These are phyloP conservation scores for Paracoccidioides lutzii DNA, from an alignment of 2,329 filamentous ascomycete species.

Conservation along the genomic window DNA sequence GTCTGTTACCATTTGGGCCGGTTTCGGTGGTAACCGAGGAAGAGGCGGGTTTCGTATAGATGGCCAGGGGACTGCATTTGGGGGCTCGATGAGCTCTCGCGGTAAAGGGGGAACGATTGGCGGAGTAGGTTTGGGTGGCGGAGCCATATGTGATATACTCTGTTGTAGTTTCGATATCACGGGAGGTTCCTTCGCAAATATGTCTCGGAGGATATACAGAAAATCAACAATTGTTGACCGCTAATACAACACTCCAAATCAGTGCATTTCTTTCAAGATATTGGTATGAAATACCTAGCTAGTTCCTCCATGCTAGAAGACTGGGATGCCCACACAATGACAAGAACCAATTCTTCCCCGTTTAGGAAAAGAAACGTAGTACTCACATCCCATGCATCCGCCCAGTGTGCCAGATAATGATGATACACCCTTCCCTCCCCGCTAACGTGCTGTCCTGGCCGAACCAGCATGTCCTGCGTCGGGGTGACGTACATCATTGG, in stretches of 20 bases:
- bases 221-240: slow-evolving; percentile 78
- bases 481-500: slow-evolving; percentile 84
- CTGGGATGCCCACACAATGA: not conserved
- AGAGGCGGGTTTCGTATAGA: slow-evolving; percentile 24
- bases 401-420: slow-evolving; percentile 85
- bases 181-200: slow-evolving; percentile 91
- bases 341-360: not conserved
- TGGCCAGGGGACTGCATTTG: slow-evolving; percentile 19
- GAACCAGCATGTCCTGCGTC: slow-evolving; percentile 73
- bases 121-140: slow-evolving; percentile 32
- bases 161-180: slow-evolving; percentile 55
- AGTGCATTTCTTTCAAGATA: not conserved
- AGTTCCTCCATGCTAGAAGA: not conserved
- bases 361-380: not conserved
- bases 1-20: slow-evolving; percentile 14
- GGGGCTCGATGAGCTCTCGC: slow-evolving; percentile 42
- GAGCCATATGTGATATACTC: slow-evolving; percentile 20
- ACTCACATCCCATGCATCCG: slow-evolving; percentile 78
- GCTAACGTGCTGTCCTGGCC: slow-evolving; percentile 89
- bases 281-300: slow-evolving; percentile 6
- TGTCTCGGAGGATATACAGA: slow-evolving; percentile 63
- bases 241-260: slow-evolving; percentile 26
- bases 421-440: slow-evolving; percentile 90
- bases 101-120: slow-evolving; percentile 63
- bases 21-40: slow-evolving; percentile 28